Percentiles rank a stretch among this genome's conserved stretches.
These are phyloP conservation scores for Aeminium ludgeri DNA, from an alignment of 495 filamentous ascomycete genomes.

Conservation along the genomic window DNA sequence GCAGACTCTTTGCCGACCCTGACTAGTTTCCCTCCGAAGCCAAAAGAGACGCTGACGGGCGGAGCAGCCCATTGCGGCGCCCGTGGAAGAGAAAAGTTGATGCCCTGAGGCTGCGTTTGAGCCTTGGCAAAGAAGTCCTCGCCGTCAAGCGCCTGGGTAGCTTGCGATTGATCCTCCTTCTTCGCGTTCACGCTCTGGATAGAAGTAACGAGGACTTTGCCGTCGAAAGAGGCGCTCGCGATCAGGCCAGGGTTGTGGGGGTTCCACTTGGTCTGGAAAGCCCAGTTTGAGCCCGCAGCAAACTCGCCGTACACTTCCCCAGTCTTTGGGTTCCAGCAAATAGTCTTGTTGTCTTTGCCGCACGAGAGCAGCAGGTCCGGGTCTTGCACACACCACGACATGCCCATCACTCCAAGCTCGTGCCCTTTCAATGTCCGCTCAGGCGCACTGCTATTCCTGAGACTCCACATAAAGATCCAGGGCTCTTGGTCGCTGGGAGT, in stretches of 20 bases:
- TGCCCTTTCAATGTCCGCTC: conserved; percentile 80
- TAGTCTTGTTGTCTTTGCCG: conserved; percentile 89
- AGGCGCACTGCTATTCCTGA: conserved; percentile 88
- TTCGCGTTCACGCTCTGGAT: conserved; percentile 66
- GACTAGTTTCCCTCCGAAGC: conserved; percentile 86
- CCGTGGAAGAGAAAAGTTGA: conserved; percentile 68
- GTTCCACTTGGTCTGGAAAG: conserved; percentile 89
- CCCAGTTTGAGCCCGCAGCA: conserved; percentile 95
- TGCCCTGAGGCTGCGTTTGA: conserved; percentile 75
- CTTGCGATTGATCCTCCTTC: conserved; percentile 33
- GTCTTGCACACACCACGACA: conserved; percentile 93
- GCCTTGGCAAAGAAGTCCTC: conserved; percentile 96
- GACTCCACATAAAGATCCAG: conserved; percentile 80
- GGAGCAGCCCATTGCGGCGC: conserved; percentile 82
- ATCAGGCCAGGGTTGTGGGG: conserved; percentile 80
- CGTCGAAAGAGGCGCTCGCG: conserved; percentile 91
- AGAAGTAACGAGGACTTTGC: conserved; percentile 81
- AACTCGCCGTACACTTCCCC: conserved; percentile 80
- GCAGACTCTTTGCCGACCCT: conserved; percentile 47
- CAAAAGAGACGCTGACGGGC: conserved; percentile 78
- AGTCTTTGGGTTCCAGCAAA: conserved; percentile 91
- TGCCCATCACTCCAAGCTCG: conserved; percentile 78
- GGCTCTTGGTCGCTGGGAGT: conserved; percentile 84
- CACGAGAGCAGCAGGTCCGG: conserved; percentile 79
- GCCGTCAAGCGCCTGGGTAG: conserved; percentile 58